These are phyloP conservation scores for Puccinia novopanici DNA, from an alignment of 1,284 basidiomycete species.

Conservation along the genomic window DNA sequence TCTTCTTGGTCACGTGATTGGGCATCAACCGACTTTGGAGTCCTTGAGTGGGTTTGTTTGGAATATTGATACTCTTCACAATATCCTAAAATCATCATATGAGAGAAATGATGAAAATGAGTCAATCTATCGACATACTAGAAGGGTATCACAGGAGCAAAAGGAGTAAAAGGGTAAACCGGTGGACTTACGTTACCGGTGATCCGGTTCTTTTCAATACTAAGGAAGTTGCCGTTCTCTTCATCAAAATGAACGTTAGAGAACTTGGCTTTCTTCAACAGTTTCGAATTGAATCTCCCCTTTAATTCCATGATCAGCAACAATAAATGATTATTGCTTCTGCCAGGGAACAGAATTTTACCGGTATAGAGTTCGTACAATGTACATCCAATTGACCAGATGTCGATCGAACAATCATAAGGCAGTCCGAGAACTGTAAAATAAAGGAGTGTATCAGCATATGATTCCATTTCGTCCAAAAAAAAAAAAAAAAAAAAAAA, in stretches of 20 bases:
- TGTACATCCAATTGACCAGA: conserved; percentile 97
- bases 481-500: neutral
- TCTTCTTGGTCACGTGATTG: conserved; percentile 68
- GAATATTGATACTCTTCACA: conserved; percentile 74
- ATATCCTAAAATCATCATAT: conserved; percentile 67
- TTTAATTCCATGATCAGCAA: conserved; percentile 79
- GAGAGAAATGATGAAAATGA: neutral
- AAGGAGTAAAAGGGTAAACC: neutral
- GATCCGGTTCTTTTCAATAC: conserved; percentile 77
- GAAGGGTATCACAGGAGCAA: neutral
- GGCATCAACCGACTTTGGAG: conserved; percentile 80
- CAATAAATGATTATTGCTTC: conserved; percentile 97
- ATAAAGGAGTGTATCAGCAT: neutral
- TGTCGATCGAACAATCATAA: conserved; percentile 89
- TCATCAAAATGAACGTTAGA: conserved; percentile 85
- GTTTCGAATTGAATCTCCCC: conserved; percentile 86
- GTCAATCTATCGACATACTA: neutral
- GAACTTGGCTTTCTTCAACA: conserved; percentile 92
- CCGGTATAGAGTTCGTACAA: conserved; percentile 97
- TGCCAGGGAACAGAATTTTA: conserved; percentile 95
- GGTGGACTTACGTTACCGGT: conserved; percentile 71
- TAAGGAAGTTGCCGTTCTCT: conserved; percentile 75
- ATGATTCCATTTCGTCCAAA: neutral
- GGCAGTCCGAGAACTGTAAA: conserved; percentile 82
- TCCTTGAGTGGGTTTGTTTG: conserved; percentile 77